Conservation (phyloP, 208 protist genomes). For the Trypanosoma grayi region DNA sequence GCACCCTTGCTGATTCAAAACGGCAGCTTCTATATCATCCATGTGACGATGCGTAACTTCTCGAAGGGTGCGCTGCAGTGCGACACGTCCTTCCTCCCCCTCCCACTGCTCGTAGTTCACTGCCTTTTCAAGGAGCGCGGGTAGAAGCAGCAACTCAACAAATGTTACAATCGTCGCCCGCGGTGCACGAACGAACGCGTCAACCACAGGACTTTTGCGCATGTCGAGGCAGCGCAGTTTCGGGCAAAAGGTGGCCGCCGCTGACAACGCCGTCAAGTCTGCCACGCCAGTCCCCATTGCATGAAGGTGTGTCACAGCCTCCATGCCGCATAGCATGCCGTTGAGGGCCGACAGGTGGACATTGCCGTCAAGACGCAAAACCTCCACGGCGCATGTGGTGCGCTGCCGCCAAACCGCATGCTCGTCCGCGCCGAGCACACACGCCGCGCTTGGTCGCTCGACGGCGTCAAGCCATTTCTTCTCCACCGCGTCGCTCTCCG, state of each 20-base stretch:
- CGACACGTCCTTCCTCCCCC: neutral
- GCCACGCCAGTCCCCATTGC: slow-evolving; percentile 5
- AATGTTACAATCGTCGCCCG: slow-evolving; percentile 10
- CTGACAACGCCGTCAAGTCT: slow-evolving; percentile 18
- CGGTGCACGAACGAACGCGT: slow-evolving; percentile 15
- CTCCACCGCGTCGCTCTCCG: slow-evolving; percentile 58
- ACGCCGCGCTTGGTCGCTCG: neutral
- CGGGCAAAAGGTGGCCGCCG: slow-evolving; percentile 23
- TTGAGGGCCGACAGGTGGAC: slow-evolving; percentile 38
- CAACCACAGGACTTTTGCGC: slow-evolving; percentile 11
- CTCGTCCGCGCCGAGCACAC: neutral
- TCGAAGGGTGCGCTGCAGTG: slow-evolving; percentile 1
- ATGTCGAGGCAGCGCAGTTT: slow-evolving; percentile 17
- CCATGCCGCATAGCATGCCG: slow-evolving; percentile 42
- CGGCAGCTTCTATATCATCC: slow-evolving; percentile 10
- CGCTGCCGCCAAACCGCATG: neutral
- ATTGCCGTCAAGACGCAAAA: slow-evolving; percentile 52
- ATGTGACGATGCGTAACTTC: slow-evolving; percentile 21
- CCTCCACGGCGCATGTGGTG: slow-evolving; percentile 13
- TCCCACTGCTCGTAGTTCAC: neutral
- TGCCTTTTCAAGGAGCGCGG: neutral
- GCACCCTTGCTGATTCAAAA: neutral
- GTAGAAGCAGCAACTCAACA: slow-evolving; percentile 21
- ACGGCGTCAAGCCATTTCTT: slow-evolving; percentile 25
- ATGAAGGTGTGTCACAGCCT: slow-evolving; percentile 17